Evolutionary conservation across 768 basidiomycete genomes (phyloP), one percentile per base, ranked within the genome.

Genomic region (Candolleomyces eurysporus): DNA sequence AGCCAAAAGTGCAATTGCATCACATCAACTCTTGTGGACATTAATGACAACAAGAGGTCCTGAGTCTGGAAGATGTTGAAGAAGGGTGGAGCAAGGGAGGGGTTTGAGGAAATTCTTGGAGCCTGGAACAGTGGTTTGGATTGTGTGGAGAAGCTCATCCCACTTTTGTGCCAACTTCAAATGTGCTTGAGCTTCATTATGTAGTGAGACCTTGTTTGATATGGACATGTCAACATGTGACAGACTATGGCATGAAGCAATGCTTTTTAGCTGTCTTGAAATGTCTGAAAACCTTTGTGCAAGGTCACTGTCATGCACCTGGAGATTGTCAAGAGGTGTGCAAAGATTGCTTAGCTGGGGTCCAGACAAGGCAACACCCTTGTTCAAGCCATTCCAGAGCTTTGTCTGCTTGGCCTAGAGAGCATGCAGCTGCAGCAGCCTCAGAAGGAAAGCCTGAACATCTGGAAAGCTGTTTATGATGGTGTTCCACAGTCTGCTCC

Each of bases 321-420:
- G 40, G 14, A 69, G 61, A 19, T 58, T 49, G 17, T 69, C 65
- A 5, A 66, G 32, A 11, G 65, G 60, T 2, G 54, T 61, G 7
- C 64, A 62, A 43, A 66, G 63, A 40, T 56, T 26, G 9, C 52
- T 60, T 2, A 61, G 55, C 49, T 68, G 66, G 3, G 50, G n/a
- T 46, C 67, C 67, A 67, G 31, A 67, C 58, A 6, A 67, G 32
- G 19, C 60, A 62, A 9, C 67, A 62, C 5, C 65, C 71, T 53
- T 70, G 67, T 42, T 73, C 72, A 3, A 79, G 67, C 68, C 76
- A 69, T 62, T 77, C 74, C 39, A 78, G 65, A 16, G 69, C 72
- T 17, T 58, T 66, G 3, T 70, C 60, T 10, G 65, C 55, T 5
- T 69, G 62, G 14, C 58, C 59, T 5, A 55, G 19, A 31, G 63